A percentile compares a stretch with the other conserved stretches of the same genome.
Conservation (phyloP, 257 asterid species). For the Nicotiana tabacum region DNA sequence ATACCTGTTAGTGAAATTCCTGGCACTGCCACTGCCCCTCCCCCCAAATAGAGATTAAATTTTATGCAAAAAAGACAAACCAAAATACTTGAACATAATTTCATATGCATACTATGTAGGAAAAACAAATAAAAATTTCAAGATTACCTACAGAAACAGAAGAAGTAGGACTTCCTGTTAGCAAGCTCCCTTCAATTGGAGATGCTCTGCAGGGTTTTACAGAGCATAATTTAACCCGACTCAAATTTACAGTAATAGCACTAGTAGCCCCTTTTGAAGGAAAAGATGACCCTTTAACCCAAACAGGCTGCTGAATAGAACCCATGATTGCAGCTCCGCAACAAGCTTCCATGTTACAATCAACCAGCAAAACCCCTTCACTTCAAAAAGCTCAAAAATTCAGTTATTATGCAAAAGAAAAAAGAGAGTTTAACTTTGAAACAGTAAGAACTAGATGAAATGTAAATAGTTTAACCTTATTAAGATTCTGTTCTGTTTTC, state of each 20-base stretch:
- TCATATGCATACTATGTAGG: neutral
- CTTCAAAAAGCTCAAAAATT: neutral
- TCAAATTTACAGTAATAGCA: neutral
- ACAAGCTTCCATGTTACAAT: conserved; percentile 44
- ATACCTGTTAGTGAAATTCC: too few relatives aligned
- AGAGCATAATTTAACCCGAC: conserved; percentile 33
- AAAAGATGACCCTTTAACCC: conserved; percentile 32
- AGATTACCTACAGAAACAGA: conserved; percentile 53
- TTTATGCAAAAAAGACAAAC: neutral
- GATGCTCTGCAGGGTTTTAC: conserved; percentile 46
- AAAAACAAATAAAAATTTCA: neutral
- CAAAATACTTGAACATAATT: neutral
- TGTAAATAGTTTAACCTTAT: neutral
- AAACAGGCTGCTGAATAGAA: conserved; percentile 44
- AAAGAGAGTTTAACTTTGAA: neutral
- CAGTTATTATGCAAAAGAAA: neutral
- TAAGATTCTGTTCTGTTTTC: neutral
- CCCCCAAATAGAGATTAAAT: neutral
- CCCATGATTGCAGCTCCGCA: conserved; percentile 53
- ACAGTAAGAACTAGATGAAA: neutral
- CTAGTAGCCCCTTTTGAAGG: conserved; percentile 24
- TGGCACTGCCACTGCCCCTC: neutral
- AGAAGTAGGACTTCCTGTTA: conserved; percentile 52
- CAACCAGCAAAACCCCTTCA: neutral
- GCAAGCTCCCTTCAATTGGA: conserved; percentile 50